These are phyloP conservation scores for Ophiostoma australiae DNA, from an alignment of 2,329 filamentous ascomycete genomes.

Conservation along the genomic window DNA sequence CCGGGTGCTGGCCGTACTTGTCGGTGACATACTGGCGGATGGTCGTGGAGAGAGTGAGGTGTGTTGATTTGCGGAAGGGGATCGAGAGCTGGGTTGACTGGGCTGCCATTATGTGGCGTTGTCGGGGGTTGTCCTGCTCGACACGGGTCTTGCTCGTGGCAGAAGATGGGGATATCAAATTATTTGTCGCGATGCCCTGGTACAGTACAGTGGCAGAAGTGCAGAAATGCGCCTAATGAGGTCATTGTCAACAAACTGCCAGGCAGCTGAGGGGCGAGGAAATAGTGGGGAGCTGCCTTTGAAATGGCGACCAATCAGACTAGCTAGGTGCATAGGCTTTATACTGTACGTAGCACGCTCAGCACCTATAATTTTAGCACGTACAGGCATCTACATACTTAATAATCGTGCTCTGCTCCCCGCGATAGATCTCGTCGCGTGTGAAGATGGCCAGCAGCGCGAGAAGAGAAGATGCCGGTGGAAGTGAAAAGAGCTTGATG, in stretches of 20 bases:
- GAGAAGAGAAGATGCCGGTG: slow-evolving; percentile 15
- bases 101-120: background rate
- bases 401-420: too few relatives aligned
- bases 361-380: background rate
- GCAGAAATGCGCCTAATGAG: slow-evolving; percentile 22
- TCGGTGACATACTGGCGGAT: slow-evolving; percentile 93
- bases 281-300: slow-evolving; percentile 8
- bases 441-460: slow-evolving; percentile 28
- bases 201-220: slow-evolving; percentile 8
- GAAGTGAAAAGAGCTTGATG: background rate
- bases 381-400: background rate
- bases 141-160: slow-evolving; percentile 1
- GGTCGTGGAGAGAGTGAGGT: slow-evolving; percentile 70
- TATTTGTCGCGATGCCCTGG: background rate
- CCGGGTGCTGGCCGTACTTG: slow-evolving; percentile 98
- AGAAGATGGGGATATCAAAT: background rate
- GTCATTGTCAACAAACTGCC: slow-evolving; percentile 23
- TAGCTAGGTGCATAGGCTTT: background rate
- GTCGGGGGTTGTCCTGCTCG: background rate
- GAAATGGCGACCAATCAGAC: slow-evolving; percentile 16
- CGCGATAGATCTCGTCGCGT: slow-evolving; percentile 11
- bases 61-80: slow-evolving; percentile 76
- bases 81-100: slow-evolving; percentile 26
- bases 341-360: background rate
- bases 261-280: slow-evolving; percentile 11